phyloP scores from a whole-genome alignment of 2,329 filamentous ascomycete genomes.

The Neofusicoccum sp. region DNA sequence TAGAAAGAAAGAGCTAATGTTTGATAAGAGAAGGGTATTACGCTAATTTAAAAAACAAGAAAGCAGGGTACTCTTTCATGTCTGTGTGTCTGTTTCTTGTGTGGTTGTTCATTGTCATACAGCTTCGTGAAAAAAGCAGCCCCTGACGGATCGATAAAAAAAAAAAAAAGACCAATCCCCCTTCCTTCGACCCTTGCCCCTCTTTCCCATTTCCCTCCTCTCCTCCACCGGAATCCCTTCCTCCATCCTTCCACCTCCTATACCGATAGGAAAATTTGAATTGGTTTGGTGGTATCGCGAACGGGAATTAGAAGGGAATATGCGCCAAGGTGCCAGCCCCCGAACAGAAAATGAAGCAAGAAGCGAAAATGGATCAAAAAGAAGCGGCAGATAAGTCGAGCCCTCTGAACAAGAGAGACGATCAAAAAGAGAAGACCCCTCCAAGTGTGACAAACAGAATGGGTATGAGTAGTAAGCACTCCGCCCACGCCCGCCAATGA shows the following conservation, averaged over 20 bases:
- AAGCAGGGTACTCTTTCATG: neutral
- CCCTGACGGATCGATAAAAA: no score
- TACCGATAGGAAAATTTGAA: neutral
- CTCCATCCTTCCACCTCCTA: neutral
- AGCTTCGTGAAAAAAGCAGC: slow-evolving; percentile 7
- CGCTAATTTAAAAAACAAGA: neutral
- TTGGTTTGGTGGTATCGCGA: slow-evolving; percentile 11
- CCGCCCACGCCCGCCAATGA: slow-evolving; percentile 4
- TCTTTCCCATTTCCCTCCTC: neutral
- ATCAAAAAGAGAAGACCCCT: neutral
- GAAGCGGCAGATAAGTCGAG: no score
- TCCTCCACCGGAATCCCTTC: neutral
- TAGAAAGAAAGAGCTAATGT: neutral
- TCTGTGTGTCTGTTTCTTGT: slow-evolving; percentile 2
- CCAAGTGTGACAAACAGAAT: neutral
- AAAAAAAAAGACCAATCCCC: neutral
- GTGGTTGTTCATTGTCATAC: slow-evolving; percentile 4
- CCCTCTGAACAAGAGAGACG: neutral
- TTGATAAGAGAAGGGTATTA: neutral
- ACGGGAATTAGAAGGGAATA: slow-evolving; percentile 10
- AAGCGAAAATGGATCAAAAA: no score
- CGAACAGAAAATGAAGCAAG: neutral
- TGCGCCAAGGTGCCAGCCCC: slow-evolving; percentile 3
- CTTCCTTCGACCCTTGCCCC: neutral
- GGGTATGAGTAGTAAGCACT: slow-evolving; percentile 10